Conservation (phyloP, 176 grass and related monocot species). For the Saccharum spontaneum region DNA sequence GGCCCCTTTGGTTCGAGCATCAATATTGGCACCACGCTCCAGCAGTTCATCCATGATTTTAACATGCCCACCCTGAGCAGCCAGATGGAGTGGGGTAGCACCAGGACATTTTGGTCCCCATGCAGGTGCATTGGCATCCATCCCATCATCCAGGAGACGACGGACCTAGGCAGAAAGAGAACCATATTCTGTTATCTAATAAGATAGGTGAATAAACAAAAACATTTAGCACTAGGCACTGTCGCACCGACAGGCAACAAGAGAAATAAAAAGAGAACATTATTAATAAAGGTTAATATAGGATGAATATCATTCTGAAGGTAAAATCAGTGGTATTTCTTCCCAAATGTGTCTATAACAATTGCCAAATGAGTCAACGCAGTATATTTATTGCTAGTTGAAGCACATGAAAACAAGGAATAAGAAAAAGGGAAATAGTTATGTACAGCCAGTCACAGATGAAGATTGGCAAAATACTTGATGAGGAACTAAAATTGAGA, state of each 20-base stretch:
- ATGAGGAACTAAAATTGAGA: not conserved
- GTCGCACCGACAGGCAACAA: not conserved
- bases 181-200: not conserved
- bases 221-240: not conserved
- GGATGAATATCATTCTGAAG: not conserved
- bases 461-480: not conserved
- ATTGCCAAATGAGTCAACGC: not conserved
- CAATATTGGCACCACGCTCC: slow-evolving; percentile 92
- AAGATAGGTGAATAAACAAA: not conserved
- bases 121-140: slow-evolving; percentile 75
- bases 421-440: too few species aligned
- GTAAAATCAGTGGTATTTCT: not conserved
- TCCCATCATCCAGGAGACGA: slow-evolving; percentile 70
- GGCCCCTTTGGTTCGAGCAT: slow-evolving; percentile 91
- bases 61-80: slow-evolving; percentile 90
- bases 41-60: slow-evolving; percentile 93
- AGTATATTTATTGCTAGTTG: not conserved
- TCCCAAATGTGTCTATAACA: not conserved
- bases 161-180: slow-evolving; percentile 54
- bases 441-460: not conserved
- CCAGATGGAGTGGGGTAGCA: slow-evolving; percentile 80
- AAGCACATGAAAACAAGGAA: not conserved
- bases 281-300: not conserved
- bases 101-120: slow-evolving; percentile 86
- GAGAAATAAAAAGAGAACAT: not conserved